Base-by-base conservation (phyloP, 306 rosid species). In the Cucumis hystrix region DNA sequence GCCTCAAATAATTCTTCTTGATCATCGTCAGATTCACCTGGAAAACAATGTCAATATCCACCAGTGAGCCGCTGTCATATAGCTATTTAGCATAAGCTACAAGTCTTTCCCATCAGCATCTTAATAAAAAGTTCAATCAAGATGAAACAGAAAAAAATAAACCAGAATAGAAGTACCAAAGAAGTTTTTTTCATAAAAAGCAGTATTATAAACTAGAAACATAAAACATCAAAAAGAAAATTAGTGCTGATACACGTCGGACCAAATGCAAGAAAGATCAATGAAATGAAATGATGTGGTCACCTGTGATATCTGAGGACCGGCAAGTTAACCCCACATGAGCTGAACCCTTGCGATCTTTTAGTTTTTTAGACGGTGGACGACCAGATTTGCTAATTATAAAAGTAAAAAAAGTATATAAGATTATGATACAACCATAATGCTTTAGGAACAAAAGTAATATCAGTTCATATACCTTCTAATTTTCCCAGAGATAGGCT, bases 21-120 rank as follows among this genome's bases (percentile, higher is more conserved):
- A 81, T 91, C 97, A 33, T 89, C 98, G 59, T 91, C 92, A 77
- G 87, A 85, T 85, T 89, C 97, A 83, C 97, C 98, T 91, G 83
- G 78, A 87, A 57, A 87, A 80, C 71, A 79, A 79, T 51, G 80
- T 74, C 65, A 75, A 55, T 78, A 65, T 62, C 70, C 73, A 75
- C 62, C 63, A 33, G 64, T 25, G 66, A 74, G 70, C 76, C 73
- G 66, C 63, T 69, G 76, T 56, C 77, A 77, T 83, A 59, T 78
- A 68, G 54, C 6, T 60, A 30, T 16, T 30, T 73, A 30, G 5
- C 18, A 51, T 17, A 51, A 51, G 47, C 10, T 52, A 28, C 77
- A 52, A 30, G 7, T 17, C 62, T 73, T 8, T 54, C 59, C 51
- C 45, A 37, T 12, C 10, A 60, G 11, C 43, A 43, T 61, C 62